Base-by-base conservation (phyloP, 2,329 filamentous ascomycete genomes). In the Ophiostoma sp. region DNA sequence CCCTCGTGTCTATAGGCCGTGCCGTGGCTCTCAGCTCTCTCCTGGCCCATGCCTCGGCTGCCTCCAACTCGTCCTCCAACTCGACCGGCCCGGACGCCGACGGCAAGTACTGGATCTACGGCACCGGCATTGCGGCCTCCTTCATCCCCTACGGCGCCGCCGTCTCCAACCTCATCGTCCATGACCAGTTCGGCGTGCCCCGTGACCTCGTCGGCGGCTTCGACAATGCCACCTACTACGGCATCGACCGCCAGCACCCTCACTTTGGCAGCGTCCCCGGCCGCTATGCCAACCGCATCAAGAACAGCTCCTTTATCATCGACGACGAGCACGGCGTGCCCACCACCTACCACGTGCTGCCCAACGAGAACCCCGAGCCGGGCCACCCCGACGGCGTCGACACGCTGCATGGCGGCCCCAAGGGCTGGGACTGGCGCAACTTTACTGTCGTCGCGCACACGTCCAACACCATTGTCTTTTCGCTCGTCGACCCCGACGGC, bases 281-380 rank as follows among this genome's bases (percentile, higher is more conserved):
- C 64, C 87, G 90, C 68, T 93, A 93, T 76, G 90, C 90, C 69
- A 93, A 93, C 77, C 87, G 90, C 72, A 93, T 93, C 81, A 87
- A 86, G 81, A 92, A 93, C 81, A 88, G 85, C 77, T 88, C 84
- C 5, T 92, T 92, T 74, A 82, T 80, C 69, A 85, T 92, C 69
- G 89, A 91, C 72, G 88, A 87, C 41, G 65, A 52, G 44, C 12
- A 58, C 36, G 63, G 63, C 41, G 42, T 64, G 18, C 41, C 63
- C 66, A 77, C 79, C 67, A 79, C 77, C 3, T 91, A 85, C 76
- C 77, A 88, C 70, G 78, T 90, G 68, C 74, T 79, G 49, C 80
- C 87, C 65, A 92, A 92, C 76, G 89, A 89, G 76, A 84, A 89
- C 73, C 81, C 83, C 1, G 84, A 82, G 0, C 67, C 77, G 2